Evolutionary conservation across 2,329 filamentous ascomycete species (phyloP), one percentile per base, ranked within the genome.

Genomic region (Periconia macrospinosa): DNA sequence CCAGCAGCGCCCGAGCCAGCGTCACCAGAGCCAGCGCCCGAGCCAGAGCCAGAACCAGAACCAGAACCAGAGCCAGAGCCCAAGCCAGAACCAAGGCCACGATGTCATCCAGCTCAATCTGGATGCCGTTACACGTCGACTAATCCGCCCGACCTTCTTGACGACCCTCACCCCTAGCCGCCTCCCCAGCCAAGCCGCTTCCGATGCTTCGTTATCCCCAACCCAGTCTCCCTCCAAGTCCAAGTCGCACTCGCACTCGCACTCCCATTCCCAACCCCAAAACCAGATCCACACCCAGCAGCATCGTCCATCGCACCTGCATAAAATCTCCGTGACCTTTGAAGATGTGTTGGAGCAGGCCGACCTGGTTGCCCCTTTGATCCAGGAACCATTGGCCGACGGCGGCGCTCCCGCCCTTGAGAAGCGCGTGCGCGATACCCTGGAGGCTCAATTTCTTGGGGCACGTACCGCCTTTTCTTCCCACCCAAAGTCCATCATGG

Each of bases 101-200:
- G 57, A 71, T 61, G 64, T 62, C 20, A 68, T 72, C 52, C 66
- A 71, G 60, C 59, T 65, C 46, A 64, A 59, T 41, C 60, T 74
- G 33, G 63, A 74, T 54, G 68, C 67, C 47, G 69, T 73, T 10
- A 71, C 61, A 43, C 63, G 60, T 45, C 62, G 57, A 6, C 69
- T 75, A 30, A 59, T 60, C n/a, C 68, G 65, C 17, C 71, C 70
- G 37, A 56, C 56, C 17, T 75, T 75, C 52, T 64, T 75, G 41
- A 61, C 63, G 23, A 68, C 62, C 52, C 58, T 75, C 54, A 71
- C 71, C 42, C 69, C 71, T 19, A 71, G 67, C 30, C 66, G 69
- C 41, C 58, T 75, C 59, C 72, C 72, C 48, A 72, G 68, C 44
- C 69, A 72, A 55, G 72, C 72, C 54, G 70, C 71, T 35, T 71